phyloP scores from a whole-genome alignment of 352 stramenopile species.

The Globisporangium irregulare region DNA sequence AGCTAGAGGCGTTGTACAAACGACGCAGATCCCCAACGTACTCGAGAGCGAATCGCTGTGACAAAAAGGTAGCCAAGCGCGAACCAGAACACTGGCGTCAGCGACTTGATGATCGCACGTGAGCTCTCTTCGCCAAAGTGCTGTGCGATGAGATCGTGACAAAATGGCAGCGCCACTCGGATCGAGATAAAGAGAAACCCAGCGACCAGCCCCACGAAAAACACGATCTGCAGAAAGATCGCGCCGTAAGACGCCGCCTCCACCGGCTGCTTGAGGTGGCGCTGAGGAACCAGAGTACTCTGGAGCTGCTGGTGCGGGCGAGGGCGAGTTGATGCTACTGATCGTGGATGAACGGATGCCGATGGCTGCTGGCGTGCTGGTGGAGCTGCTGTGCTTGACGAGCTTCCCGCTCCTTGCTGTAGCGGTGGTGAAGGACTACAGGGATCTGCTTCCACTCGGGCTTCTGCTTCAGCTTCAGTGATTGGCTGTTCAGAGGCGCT shows the following conservation, averaged over 20 bases:
- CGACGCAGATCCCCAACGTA: constrained; percentile 9
- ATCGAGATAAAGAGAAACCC: constrained; percentile 7
- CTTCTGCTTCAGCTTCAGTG: background rate
- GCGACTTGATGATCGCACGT: constrained; percentile 25
- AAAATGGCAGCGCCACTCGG: constrained; percentile 25
- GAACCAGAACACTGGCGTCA: constrained; percentile 60
- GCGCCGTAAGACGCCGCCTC: constrained; percentile 7
- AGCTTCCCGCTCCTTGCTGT: background rate
- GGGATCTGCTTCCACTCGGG: background rate
- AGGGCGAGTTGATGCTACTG: background rate
- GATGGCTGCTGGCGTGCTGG: background rate
- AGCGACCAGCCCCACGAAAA: constrained; percentile 13
- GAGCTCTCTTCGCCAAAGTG: constrained; percentile 28
- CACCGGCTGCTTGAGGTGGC: constrained; percentile 11
- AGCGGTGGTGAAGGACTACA: background rate
- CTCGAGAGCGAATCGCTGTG: constrained; percentile 35
- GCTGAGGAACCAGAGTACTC: background rate
- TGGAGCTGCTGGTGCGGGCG: background rate
- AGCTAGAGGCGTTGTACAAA: too few relatives aligned
- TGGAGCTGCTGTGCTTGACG: background rate
- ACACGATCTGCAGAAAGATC: constrained; percentile 19
- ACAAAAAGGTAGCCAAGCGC: constrained; percentile 47
- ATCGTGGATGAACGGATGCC: background rate
- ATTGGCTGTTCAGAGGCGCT: background rate
- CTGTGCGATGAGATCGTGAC: constrained; percentile 17